Conservation (phyloP, 169 alveolate species). For the Cryptosporidium canis region DNA sequence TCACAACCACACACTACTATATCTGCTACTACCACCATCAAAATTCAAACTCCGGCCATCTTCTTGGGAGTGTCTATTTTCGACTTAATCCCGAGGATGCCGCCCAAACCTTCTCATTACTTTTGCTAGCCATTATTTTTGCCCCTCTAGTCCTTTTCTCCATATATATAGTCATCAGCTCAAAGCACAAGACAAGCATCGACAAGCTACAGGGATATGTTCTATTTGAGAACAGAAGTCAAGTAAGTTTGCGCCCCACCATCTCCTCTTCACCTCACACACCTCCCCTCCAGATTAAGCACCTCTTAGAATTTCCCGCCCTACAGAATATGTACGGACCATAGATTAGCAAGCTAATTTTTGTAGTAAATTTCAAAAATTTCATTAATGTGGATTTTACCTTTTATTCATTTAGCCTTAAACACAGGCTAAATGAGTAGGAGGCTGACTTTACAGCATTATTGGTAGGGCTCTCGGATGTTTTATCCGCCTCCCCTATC, state of each 20-base stretch:
- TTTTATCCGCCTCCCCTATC: neutral
- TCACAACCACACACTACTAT: slow-evolving; percentile 48
- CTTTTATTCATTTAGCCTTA: neutral
- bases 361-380: neutral
- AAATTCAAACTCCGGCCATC: slow-evolving; percentile 17
- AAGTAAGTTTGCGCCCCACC: neutral
- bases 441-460: neutral
- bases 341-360: neutral
- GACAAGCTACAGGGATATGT: slow-evolving; percentile 39
- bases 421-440: neutral
- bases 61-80: slow-evolving; percentile 50
- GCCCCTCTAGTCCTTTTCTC: slow-evolving; percentile 1
- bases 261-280: neutral
- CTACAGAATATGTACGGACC: neutral
- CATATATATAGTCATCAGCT: slow-evolving; percentile 4
- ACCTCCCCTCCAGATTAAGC: neutral
- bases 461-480: neutral
- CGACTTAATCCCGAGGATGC: slow-evolving; percentile 58
- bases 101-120: slow-evolving; percentile 12
- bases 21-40: slow-evolving; percentile 51
- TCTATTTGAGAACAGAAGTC: slow-evolving; percentile 33
- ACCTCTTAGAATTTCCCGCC: slow-evolving; percentile 32
- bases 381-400: slow-evolving; percentile 1
- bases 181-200: slow-evolving; percentile 57
- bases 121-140: neutral